Percentiles rank a stretch among this genome's conserved stretches.
These are phyloP conservation scores for Niebla homalea DNA, from an alignment of 495 filamentous ascomycete genomes.

Conservation along the genomic window DNA sequence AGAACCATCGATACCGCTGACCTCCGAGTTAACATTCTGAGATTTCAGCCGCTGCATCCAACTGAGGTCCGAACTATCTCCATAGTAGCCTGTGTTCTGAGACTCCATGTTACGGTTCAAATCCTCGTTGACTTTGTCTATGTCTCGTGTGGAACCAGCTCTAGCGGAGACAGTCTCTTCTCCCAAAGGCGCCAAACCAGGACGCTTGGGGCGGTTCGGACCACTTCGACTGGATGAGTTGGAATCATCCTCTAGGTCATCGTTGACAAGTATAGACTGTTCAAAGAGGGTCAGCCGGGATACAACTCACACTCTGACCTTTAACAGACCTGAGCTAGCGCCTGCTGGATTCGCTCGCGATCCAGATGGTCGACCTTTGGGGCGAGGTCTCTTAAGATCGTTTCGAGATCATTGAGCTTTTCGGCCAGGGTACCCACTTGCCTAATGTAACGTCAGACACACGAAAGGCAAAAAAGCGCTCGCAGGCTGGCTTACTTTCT, in stretches of 20 bases:
- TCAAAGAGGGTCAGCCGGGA: background rate
- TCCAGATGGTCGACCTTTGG: slow-evolving; percentile 22
- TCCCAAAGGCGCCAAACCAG: slow-evolving; percentile 13
- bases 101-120: slow-evolving; percentile 36
- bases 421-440: slow-evolving; percentile 31
- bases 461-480: slow-evolving; percentile 6
- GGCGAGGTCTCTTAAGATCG: slow-evolving; percentile 29
- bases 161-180: slow-evolving; percentile 32
- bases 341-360: slow-evolving; percentile 24
- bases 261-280: slow-evolving; percentile 1
- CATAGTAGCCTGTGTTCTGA: slow-evolving; percentile 48
- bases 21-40: slow-evolving; percentile 14
- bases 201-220: slow-evolving; percentile 15
- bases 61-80: slow-evolving; percentile 50
- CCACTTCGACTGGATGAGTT: background rate
- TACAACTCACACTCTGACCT: background rate
- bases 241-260: slow-evolving; percentile 5
- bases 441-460: slow-evolving; percentile 16
- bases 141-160: slow-evolving; percentile 45
- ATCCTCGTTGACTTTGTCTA: slow-evolving; percentile 50
- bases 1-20: slow-evolving; percentile 23
- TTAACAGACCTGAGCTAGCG: slow-evolving; percentile 29
- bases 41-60: slow-evolving; percentile 44
- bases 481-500: slow-evolving; percentile 33
- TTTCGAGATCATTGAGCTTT: slow-evolving; percentile 38